Base-by-base conservation (phyloP, 352 stramenopile species). In the Hyaloperonospora brassicae region DNA sequence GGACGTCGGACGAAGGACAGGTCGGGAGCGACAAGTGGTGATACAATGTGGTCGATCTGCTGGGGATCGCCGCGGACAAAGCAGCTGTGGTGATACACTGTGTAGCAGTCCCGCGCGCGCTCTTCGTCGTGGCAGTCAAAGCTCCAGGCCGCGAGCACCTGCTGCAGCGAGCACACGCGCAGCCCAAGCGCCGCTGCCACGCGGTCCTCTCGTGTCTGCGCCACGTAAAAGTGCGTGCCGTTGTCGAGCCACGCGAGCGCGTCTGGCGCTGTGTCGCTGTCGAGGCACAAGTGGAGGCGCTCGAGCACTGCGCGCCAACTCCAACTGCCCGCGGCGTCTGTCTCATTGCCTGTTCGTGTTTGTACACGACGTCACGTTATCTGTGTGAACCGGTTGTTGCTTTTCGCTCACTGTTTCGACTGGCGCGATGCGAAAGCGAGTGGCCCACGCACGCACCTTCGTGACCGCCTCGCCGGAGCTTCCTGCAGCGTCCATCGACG, bases 281-380 rank as follows among this genome's bases (percentile, higher is more conserved):
- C 63, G 47, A 71, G 41, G 2, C 57, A 44, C 25, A 30, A 61
- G 31, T 65, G 55, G 13, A 68, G 35, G 14, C 44, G 61, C 51
- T 62, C n/a, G 22, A 71, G 36, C 5, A 71, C 23, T 41, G 44
- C 49, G 27, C 55, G 38, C 62, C 62, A 70, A 10, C 55, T 47
- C 62, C 62, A 65, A 12, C 31, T 48, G 21, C 51, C 55, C 0
- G 30, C 40, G 22, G 12, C 12, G 43, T 39, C 34, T 30, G 46
- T 17, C 17, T 17, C 36, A 27, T 47, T 17, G 39, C 36, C 57
- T 62, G 48, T 22, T 57, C 21, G 10, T 11, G 54, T 17, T 17
- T 17, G 17, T 17, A 17, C 17, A 17, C 17, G 17, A 17, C 17
- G 17, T 0, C 17, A 17, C 17, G 17, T 17, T 17, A 17, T 0